Conservation (phyloP, 73 alveolate genomes). For the Halteria grandinella region DNA sequence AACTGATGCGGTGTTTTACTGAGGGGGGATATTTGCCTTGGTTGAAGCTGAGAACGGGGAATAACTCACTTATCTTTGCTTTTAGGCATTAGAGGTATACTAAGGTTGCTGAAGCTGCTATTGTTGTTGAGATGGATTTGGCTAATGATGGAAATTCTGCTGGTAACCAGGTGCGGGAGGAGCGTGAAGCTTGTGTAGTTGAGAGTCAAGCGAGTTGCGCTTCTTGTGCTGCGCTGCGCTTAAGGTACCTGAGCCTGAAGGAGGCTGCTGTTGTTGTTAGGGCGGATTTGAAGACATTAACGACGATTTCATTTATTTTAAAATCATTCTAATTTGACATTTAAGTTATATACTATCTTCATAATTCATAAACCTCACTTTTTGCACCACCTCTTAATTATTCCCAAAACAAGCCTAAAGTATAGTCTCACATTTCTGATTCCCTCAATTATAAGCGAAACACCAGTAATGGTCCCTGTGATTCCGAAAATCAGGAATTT, state of each 20-base stretch:
- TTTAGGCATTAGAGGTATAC: neutral
- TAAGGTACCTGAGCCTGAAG: too few species aligned
- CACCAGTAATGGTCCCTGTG: neutral
- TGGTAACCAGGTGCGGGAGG: neutral
- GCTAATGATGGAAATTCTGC: neutral
- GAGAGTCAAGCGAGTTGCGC: constrained; percentile 38
- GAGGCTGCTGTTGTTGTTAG: too few species aligned
- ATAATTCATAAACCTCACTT: neutral
- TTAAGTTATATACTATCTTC: neutral
- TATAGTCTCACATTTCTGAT: neutral
- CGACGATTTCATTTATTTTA: constrained; percentile 44
- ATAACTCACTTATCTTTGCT: constrained; percentile 22
- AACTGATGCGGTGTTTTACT: neutral
- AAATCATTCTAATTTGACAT: neutral
- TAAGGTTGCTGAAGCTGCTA: neutral
- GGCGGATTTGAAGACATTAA: too few species aligned
- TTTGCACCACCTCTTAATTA: neutral
- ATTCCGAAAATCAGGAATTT: neutral
- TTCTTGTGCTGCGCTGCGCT: too few species aligned
- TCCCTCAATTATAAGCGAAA: neutral
- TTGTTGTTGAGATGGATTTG: neutral
- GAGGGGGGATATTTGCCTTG: neutral
- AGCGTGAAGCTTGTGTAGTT: constrained; percentile 7
- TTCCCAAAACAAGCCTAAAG: neutral
- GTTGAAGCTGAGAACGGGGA: constrained; percentile 38